These are phyloP conservation scores for Fomitopsis pinicola DNA, from an alignment of 1,284 basidiomycete species.

Conservation along the genomic window DNA sequence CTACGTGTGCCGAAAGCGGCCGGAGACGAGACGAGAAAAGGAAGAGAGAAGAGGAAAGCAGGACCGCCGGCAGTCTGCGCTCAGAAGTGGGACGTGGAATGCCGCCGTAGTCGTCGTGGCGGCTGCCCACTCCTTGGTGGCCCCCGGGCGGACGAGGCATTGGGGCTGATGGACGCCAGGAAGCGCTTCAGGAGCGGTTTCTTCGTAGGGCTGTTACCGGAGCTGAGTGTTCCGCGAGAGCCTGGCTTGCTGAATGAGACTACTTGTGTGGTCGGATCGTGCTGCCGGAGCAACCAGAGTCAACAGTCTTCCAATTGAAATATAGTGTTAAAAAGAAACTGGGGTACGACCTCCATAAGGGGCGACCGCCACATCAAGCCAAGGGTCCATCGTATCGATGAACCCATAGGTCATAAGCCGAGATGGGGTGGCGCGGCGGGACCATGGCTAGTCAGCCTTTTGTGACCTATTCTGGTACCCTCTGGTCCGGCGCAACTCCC, in stretches of 20 bases:
- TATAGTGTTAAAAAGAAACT: too few species aligned
- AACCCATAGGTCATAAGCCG: not conserved
- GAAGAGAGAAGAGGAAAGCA: not conserved
- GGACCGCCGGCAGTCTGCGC: not conserved
- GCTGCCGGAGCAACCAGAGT: slow-evolving; percentile 2
- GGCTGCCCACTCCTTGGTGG: slow-evolving; percentile 1
- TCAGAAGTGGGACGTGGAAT: slow-evolving; percentile 5
- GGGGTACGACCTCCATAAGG: not conserved
- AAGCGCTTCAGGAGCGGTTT: slow-evolving; percentile 25
- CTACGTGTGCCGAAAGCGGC: not conserved
- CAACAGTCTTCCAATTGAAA: not conserved
- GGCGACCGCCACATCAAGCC: not conserved
- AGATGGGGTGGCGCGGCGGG: not conserved
- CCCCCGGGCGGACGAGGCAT: not conserved
- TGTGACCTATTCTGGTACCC: not conserved
- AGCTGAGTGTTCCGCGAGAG: slow-evolving; percentile 10
- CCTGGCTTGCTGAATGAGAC: slow-evolving; percentile 12
- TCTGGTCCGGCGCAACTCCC: not conserved
- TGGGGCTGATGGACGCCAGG: slow-evolving; percentile 13
- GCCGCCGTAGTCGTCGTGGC: slow-evolving; percentile 4
- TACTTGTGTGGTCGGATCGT: slow-evolving; percentile 4
- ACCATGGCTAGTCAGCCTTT: not conserved
- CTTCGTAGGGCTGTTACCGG: slow-evolving; percentile 16
- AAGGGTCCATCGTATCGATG: not conserved
- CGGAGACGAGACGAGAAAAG: not conserved